Evolutionary conservation across 352 stramenopile species (phyloP).

Genomic region (Globisporangium viniferum): DNA sequence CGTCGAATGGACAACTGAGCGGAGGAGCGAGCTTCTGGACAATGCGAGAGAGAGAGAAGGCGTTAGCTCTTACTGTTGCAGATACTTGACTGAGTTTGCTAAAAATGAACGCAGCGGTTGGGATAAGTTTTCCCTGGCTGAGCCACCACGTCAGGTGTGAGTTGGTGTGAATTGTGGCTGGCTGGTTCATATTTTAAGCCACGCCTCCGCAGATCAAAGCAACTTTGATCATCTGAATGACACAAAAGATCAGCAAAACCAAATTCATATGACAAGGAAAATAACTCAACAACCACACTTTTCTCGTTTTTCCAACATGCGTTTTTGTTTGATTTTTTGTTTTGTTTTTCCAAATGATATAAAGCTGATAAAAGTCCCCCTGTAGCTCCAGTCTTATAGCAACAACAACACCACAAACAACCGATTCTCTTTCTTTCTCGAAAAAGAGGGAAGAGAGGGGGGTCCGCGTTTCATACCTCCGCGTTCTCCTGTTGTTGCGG

Average conservation of each 20-base stretch:
- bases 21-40: background rate
- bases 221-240: background rate
- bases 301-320: background rate
- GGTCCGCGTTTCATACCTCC: constrained; percentile 16
- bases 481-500: constrained; percentile 15
- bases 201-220: background rate
- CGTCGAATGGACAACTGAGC: background rate
- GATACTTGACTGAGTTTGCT: background rate
- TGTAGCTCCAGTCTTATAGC: background rate
- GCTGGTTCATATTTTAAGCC: background rate
- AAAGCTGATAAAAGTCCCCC: background rate
- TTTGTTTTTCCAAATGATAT: background rate
- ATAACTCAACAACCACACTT: too few relatives aligned
- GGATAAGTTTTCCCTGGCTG: constrained; percentile 5
- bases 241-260: background rate
- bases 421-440: background rate
- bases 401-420: background rate
- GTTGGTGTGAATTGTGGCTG: background rate
- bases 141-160: background rate
- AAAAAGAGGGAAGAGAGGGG: background rate
- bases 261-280: background rate
- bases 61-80: background rate
- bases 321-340: background rate
- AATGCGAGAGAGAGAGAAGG: background rate
- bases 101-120: constrained; percentile 7